Conservation (phyloP, 129 eudicot species). For the Arctium minus region DNA sequence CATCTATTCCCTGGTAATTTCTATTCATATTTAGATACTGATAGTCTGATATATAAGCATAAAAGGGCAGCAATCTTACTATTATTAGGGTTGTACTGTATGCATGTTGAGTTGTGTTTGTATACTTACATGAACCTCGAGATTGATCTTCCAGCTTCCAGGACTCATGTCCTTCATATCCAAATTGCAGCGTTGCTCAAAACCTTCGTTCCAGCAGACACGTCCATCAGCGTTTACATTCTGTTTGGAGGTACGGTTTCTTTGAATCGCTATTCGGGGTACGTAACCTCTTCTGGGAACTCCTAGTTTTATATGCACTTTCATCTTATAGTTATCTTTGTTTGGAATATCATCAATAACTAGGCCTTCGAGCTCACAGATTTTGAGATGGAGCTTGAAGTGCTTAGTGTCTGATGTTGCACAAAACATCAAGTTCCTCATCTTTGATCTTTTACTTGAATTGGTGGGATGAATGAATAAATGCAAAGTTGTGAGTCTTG, state of each 20-base stretch:
- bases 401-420: constrained; percentile 31
- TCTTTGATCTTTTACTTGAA: constrained; percentile 3
- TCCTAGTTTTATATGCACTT: constrained; percentile 38
- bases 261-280: constrained; percentile 25
- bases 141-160: constrained; percentile 39
- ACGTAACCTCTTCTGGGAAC: constrained; percentile 27
- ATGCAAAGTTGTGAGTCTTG: constrained; percentile 4
- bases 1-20: constrained; percentile 40
- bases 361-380: constrained; percentile 48
- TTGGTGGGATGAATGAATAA: constrained; percentile 1
- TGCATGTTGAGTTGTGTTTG: background rate
- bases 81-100: background rate
- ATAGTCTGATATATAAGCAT: background rate
- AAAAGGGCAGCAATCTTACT: constrained; percentile 11
- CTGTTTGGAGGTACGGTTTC: constrained; percentile 36
- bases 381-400: constrained; percentile 39
- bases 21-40: constrained; percentile 18
- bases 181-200: constrained; percentile 45
- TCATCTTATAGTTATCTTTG: constrained; percentile 27
- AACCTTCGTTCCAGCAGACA: constrained; percentile 48
- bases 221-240: constrained; percentile 30
- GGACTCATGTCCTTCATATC: constrained; percentile 18
- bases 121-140: constrained; percentile 44
- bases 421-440: constrained; percentile 43
- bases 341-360: constrained; percentile 13